Evolutionary conservation across 2,329 filamentous ascomycete genomes (phyloP), one percentile per base, ranked within the genome.

Genomic region (Penicillium crustosum): DNA sequence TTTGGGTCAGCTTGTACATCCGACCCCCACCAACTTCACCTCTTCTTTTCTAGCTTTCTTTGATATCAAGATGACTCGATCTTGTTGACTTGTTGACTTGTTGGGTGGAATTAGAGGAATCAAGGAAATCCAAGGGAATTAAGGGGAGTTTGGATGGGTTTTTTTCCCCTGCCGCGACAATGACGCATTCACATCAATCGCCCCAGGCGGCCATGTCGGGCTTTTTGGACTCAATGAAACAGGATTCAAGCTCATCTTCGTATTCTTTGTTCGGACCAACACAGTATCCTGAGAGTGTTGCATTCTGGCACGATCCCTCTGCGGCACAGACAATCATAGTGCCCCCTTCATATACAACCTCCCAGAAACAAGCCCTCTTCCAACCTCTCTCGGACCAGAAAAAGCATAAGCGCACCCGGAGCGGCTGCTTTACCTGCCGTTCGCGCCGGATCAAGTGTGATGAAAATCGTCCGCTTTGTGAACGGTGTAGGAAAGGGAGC

Each of bases 401-500:
- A 65, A 97, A 97, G 76, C 93, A 97, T 73, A 89, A 93, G 61
- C 86, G 94, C 66, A 97, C 94, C 43, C 84, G 94, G 67, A 97
- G 92, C 62, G 94, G 94, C 29, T 99, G 94, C 77, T 97, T 85
- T 71, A 97, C 93, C 47, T 99, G 94, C 75, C 85, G 94, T 58
- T 88, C 88, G 68, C 85, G 94, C 65, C 86, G 94, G 73, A 93
- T 97, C 51, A 97, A 88, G 90, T 99, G 94, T 74, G 94, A 97
- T 73, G 94, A 99, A 76, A 84, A 81, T 23, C 90, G 88, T 67
- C 94, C 94, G 13, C 82, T 90, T 53, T 97, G 94, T 77, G 93
- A 97, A 72, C 77, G 93, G 69, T 99, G 94, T 75, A 89, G 87
- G 66, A 99, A 97, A 76, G 94, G 93, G 49, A 90, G 87, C 66